Evolutionary conservation across 768 basidiomycete species (phyloP), one percentile per base, ranked within the genome.

Genomic region (Tricholoma hemisulphureum): DNA sequence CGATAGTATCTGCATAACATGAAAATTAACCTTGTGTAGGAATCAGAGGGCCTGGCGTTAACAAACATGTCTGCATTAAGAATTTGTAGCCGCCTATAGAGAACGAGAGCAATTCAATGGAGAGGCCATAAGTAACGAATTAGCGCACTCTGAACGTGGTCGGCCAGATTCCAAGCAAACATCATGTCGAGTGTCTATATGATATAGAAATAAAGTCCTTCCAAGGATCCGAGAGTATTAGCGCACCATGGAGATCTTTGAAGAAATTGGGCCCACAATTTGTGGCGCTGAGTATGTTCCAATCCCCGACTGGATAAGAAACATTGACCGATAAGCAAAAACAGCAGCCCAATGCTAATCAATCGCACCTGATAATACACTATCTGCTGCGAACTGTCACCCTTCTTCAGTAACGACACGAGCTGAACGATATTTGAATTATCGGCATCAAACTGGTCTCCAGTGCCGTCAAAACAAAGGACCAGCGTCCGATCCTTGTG

Each of bases 401-500:
- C 75, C 66, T 83, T 85, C 72, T 79, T 80, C 58, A 85, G 64
- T 58, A 80, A 59, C 3, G 79, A 77, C 20, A 83, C 76, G 6
- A 85, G 63, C 53, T 80, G 72, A 4, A 82, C 80, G 35, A 85
- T 75, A 53, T 84, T 85, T 6, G 82, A 83, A 62, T 84, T 84
- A 59, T 81, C 78, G 4, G 69, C 64, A 61, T 80, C 77, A 57
- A 81, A 82, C 59, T 82, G 75, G 58, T 81, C 77, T 3, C 80
- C 79, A 1, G 82, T 84, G 2, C 83, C 83, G 65, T 85, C 83
- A 58, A 85, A 84, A 62, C 83, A 84, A 1, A 85, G 66, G 8
- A 83, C 65, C 31, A 85, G 73, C 1, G 79, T 83, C 3, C 83
- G n/a, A n/a, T n/a, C n/a, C 14, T 67, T 48, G 6, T 59, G 3